Conservation (phyloP, 2,329 filamentous ascomycete genomes). For the Triangularia verruculosa region DNA sequence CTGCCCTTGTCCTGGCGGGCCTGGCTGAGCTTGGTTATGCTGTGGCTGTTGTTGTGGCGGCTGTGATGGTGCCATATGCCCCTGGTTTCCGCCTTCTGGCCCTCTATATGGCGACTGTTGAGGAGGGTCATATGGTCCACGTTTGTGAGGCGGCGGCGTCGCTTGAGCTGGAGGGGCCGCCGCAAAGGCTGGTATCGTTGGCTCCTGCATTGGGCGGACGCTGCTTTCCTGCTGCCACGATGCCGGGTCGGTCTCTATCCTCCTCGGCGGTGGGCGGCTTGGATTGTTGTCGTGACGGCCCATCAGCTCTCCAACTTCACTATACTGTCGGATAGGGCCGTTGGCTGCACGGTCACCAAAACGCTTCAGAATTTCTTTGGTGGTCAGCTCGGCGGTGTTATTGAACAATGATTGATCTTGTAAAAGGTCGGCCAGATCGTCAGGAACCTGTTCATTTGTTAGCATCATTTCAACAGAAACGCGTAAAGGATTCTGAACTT, state of each 20-base stretch:
- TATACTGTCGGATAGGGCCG: conserved; percentile 51
- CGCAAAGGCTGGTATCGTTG: conserved; percentile 38
- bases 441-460: conserved; percentile 67
- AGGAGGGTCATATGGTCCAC: conserved; percentile 42
- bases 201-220: conserved; percentile 71
- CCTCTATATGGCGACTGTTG: conserved; percentile 43
- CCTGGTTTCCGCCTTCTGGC: not conserved
- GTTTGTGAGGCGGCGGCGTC: conserved; percentile 47
- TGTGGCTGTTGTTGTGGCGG: conserved; percentile 39
- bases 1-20: conserved; percentile 17
- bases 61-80: not conserved
- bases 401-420: conserved; percentile 81
- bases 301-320: conserved; percentile 56
- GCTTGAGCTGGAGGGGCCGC: conserved; percentile 34
- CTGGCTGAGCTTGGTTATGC: conserved; percentile 26
- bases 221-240: conserved; percentile 81
- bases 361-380: conserved; percentile 92
- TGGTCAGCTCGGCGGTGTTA: conserved; percentile 81
- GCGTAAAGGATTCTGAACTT: conserved; percentile 38
- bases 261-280: conserved; percentile 50
- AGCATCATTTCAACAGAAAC: conserved; percentile 15
- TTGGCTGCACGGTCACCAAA: conserved; percentile 71
- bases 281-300: conserved; percentile 58
- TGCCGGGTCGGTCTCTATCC: conserved; percentile 84
- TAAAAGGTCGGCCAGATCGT: conserved; percentile 82